A percentile compares a stretch with the other conserved stretches of the same genome.
phyloP scores from a whole-genome alignment of 2,329 filamentous ascomycete genomes.

The Scolecobasidium constrictum region DNA sequence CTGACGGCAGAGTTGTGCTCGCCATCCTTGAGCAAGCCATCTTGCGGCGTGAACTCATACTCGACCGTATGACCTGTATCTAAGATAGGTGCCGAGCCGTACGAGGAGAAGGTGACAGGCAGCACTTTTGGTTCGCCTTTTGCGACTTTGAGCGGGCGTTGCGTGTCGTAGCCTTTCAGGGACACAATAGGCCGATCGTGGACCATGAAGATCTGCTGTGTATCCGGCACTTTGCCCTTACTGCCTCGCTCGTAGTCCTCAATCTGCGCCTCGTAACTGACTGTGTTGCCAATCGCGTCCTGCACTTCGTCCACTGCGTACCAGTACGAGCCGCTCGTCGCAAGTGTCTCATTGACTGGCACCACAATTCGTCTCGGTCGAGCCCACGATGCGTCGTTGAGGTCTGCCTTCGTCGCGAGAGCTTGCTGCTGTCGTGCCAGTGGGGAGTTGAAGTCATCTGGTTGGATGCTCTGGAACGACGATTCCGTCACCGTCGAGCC shows the following conservation, averaged over 20 bases:
- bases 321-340: constrained; percentile 67
- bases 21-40: constrained; percentile 56
- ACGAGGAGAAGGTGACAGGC: constrained; percentile 59
- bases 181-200: constrained; percentile 72
- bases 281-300: constrained; percentile 79
- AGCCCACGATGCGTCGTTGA: constrained; percentile 71
- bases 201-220: constrained; percentile 71
- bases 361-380: constrained; percentile 64
- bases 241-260: constrained; percentile 56
- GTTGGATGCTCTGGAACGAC: constrained; percentile 87
- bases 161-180: constrained; percentile 49
- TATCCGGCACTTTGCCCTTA: constrained; percentile 47
- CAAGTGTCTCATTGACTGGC: constrained; percentile 82
- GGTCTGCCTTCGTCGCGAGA: constrained; percentile 28
- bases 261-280: constrained; percentile 56
- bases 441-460: constrained; percentile 73
- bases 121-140: constrained; percentile 58
- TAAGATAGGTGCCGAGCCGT: constrained; percentile 43
- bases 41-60: constrained; percentile 73
- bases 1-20: constrained; percentile 54
- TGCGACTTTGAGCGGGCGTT: constrained; percentile 72
- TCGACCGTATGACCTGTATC: constrained; percentile 61
- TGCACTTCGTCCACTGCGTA: constrained; percentile 88
- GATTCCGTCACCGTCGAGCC: constrained; percentile 76
- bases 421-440: constrained; percentile 52